Base-by-base conservation (phyloP, 2,329 filamentous ascomycete species). In the Xylariaceae sp. region DNA sequence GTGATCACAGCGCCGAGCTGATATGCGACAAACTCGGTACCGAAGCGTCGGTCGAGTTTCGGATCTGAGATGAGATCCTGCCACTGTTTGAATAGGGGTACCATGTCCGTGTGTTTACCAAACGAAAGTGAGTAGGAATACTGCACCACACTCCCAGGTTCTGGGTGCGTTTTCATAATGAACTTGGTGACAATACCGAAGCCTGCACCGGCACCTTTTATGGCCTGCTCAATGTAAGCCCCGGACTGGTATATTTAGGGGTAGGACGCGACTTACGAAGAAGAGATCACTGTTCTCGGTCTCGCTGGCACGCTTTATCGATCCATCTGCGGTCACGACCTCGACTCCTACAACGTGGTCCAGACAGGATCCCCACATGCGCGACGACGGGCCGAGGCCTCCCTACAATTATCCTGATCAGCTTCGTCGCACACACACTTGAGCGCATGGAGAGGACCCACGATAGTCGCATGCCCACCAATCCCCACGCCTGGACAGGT, bases 181-280 rank as follows among this genome's bases (percentile, higher is more conserved):
- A 86, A 85, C 59, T 81, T 75, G 50, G 82, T 85, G 61, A 85
- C 74, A 63, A 85, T 74, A 44, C 82, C 83, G 57, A 84, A 84
- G 39, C 78, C 78, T 15, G 78, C 79, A 17, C 80, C 82, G 0
- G 82, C 82, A 8, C 83, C 83, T 52, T 78, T 80, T 54, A 86
- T 65, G 2, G 79, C 82, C 76, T 78, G 45, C 5, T 4, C 6
- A 0, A 10, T 13, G 42, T 45, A 2, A 45, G 42, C 37, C 8
- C 8, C 37, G 13, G 13, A 3, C n/a, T n/a, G 11, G 13, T 6
- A 45, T n/a, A 6, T 13, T 1, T 45, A n/a, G 42, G 42, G 5
- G n/a, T 15, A 13, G 23, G 11, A 9, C 48, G 8, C 3, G 2
- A 53, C 73, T 65, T 64, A 76, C 77, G 66, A 75, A 86, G 71